Evolutionary conservation across 1,284 basidiomycete species (phyloP).

Genomic region (Phellopilus nigrolimitatus): DNA sequence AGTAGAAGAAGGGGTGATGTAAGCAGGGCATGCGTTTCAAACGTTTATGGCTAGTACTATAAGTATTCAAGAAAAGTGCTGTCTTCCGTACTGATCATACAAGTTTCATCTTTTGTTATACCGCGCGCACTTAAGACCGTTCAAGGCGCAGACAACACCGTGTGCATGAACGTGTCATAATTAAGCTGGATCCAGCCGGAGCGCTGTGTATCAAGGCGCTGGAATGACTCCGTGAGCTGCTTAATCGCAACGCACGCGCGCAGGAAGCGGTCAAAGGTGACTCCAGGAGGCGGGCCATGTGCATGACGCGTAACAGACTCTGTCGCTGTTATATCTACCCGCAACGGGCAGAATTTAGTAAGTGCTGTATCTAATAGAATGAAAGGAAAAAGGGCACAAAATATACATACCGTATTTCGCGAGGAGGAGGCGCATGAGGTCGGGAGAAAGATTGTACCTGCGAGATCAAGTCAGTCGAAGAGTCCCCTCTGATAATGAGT

Average conservation of each 20-base stretch:
- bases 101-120: too few relatives aligned
- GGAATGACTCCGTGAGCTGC: conserved; percentile 65
- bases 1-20: too few relatives aligned
- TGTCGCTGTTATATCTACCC: conserved; percentile 53
- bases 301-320: conserved; percentile 28
- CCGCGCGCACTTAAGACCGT: background rate
- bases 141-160: conserved; percentile 66
- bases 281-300: conserved; percentile 44
- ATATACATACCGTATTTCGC: conserved; percentile 57
- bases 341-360: conserved; percentile 26
- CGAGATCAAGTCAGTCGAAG: background rate
- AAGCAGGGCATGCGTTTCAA: too few relatives aligned
- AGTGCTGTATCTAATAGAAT: conserved; percentile 3
- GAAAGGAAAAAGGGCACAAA: background rate
- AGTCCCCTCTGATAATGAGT: too few relatives aligned
- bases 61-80: too few relatives aligned
- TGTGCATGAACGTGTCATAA: conserved; percentile 74
- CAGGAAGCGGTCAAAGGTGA: conserved; percentile 80
- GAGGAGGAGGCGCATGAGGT: conserved; percentile 55
- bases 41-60: too few relatives aligned
- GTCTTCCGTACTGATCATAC: too few relatives aligned
- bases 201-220: conserved; percentile 56
- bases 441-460: conserved; percentile 64
- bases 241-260: conserved; percentile 78
- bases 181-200: conserved; percentile 74